These are phyloP conservation scores for Cystofilobasidium ferigula DNA, from an alignment of 768 basidiomycete species.

Conservation along the genomic window DNA sequence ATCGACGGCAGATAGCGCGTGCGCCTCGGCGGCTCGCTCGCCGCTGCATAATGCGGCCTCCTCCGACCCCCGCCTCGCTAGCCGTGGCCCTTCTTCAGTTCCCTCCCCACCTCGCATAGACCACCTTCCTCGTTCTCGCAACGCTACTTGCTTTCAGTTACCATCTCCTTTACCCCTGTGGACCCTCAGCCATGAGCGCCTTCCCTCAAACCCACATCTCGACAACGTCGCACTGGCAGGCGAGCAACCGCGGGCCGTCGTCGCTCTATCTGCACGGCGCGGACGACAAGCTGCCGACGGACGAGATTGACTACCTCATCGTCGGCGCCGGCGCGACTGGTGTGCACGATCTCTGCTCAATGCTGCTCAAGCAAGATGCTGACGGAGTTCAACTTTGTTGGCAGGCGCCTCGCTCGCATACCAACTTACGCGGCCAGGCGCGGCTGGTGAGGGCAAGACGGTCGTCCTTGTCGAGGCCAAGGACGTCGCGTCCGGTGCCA, in stretches of 20 bases:
- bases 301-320: slow-evolving; percentile 19
- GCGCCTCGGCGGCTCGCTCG: too few relatives aligned
- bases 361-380: neutral
- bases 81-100: too few relatives aligned
- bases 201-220: slow-evolving; percentile 18
- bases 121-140: neutral
- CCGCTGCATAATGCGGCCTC: too few relatives aligned
- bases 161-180: neutral
- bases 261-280: slow-evolving; percentile 14
- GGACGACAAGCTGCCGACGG: neutral
- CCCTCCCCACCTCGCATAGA: too few relatives aligned
- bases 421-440: slow-evolving; percentile 21
- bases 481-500: slow-evolving; percentile 24
- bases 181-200: slow-evolving; percentile 14
- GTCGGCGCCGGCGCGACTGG: slow-evolving; percentile 21
- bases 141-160: neutral
- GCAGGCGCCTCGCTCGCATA: slow-evolving; percentile 20
- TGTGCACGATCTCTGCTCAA: neutral
- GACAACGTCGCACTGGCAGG: slow-evolving; percentile 26
- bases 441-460: slow-evolving; percentile 20
- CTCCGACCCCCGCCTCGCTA: too few relatives aligned
- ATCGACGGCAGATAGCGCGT: too few relatives aligned
- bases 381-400: neutral
- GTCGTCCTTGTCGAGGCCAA: slow-evolving; percentile 24
- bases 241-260: slow-evolving; percentile 16